These are phyloP conservation scores for Corchorus olitorius DNA, from an alignment of 345 rosid genomes.

Conservation along the genomic window DNA sequence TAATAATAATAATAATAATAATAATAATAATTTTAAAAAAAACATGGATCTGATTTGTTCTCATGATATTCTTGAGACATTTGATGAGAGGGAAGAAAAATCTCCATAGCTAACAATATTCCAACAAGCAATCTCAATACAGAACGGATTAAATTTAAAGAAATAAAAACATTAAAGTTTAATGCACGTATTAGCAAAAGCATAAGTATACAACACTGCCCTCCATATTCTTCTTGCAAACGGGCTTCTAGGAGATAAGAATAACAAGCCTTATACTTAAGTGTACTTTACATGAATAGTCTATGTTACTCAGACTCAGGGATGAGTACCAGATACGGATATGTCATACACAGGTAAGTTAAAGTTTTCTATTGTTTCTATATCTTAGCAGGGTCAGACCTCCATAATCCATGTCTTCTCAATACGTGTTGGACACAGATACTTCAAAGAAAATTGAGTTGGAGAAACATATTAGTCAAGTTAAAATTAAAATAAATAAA, in stretches of 20 bases:
- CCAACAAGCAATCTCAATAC: conserved; percentile 3
- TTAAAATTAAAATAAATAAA: too few species aligned
- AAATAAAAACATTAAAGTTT: not conserved
- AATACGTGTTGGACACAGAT: too few species aligned
- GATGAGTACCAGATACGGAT: too few species aligned
- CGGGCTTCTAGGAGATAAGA: not conserved
- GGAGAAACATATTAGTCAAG: too few species aligned
- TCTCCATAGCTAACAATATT: not conserved
- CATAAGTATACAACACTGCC: not conserved
- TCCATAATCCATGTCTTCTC: too few species aligned
- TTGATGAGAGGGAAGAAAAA: not conserved
- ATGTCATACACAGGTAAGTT: too few species aligned
- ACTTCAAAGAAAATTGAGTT: too few species aligned
- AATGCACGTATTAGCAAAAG: not conserved
- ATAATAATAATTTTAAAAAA: too few species aligned
- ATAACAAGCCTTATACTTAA: not conserved
- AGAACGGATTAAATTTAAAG: not conserved
- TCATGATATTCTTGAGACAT: not conserved
- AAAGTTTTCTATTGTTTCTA: too few species aligned
- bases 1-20: too few species aligned
- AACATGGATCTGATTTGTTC: not conserved
- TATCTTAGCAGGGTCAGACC: too few species aligned
- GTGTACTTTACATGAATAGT: not conserved
- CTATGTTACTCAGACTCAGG: too few species aligned
- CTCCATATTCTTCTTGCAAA: not conserved